Conservation (phyloP, 805 yeast species). For the Priceomyces fermenticarens region DNA sequence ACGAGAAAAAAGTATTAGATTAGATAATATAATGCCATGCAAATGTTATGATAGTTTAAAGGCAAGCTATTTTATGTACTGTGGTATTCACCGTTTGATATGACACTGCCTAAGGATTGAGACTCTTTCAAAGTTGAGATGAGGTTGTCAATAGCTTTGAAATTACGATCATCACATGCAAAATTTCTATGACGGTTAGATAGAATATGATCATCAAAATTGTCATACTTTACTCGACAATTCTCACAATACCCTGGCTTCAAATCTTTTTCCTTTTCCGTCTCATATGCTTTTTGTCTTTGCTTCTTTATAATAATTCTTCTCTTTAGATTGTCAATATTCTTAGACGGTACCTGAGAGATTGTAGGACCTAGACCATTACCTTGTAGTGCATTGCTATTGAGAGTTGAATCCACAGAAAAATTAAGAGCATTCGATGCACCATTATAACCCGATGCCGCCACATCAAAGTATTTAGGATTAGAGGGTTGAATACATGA, state of each 20-base stretch:
- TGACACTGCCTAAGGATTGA: conserved; percentile 38
- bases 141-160: conserved; percentile 71
- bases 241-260: conserved; percentile 90
- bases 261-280: conserved; percentile 25
- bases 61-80: conserved; percentile 9
- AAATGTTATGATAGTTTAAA: background rate
- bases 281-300: conserved; percentile 14
- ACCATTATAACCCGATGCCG: conserved; percentile 43
- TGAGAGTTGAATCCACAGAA: conserved; percentile 39
- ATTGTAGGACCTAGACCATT: conserved; percentile 63
- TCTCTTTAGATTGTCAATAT: conserved; percentile 46
- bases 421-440: conserved; percentile 41
- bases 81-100: conserved; percentile 40
- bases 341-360: conserved; percentile 54
- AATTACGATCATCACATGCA: conserved; percentile 70
- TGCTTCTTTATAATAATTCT: conserved; percentile 43
- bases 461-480: conserved; percentile 42
- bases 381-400: conserved; percentile 35
- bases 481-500: conserved; percentile 38
- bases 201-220: conserved; percentile 70
- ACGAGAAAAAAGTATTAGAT: too few species aligned
- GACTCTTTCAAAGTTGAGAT: conserved; percentile 50
- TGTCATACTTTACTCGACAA: conserved; percentile 79
- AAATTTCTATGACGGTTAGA: conserved; percentile 73
- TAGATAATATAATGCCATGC: too few species aligned